Conservation (phyloP, 2,329 filamentous ascomycete species). For the Hypomyces rosellus region DNA sequence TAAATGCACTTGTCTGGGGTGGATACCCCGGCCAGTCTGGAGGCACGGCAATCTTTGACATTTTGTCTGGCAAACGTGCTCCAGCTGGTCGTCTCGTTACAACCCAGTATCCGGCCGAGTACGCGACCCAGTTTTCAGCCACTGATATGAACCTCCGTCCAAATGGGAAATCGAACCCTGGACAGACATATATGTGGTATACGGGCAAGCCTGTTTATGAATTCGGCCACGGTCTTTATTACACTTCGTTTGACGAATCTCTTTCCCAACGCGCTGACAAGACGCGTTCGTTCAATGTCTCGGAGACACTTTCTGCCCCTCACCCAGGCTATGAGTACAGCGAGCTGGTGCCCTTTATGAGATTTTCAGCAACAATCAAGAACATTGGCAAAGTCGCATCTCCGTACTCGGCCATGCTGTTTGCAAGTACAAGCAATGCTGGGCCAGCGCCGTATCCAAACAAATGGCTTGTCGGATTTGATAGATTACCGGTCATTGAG, state of each 20-base stretch:
- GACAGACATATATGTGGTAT: conserved; percentile 55
- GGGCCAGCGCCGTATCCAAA: conserved; percentile 45
- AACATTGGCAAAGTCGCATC: conserved; percentile 42
- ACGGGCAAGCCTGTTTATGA: conserved; percentile 36
- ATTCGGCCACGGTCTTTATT: conserved; percentile 52
- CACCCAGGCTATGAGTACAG: conserved; percentile 8
- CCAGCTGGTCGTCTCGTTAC: conserved; percentile 47
- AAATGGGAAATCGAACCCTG: conserved; percentile 34
- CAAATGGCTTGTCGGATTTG: conserved; percentile 47
- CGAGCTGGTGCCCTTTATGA: not conserved
- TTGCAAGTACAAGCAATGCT: conserved; percentile 35
- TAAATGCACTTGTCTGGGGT: conserved; percentile 48
- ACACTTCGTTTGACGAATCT: conserved; percentile 42
- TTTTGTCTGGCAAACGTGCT: conserved; percentile 42
- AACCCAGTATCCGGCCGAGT: conserved; percentile 48
- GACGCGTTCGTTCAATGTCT: conserved; percentile 1
- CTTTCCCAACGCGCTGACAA: not conserved
- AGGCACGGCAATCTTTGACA: conserved; percentile 45
- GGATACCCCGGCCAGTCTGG: conserved; percentile 55
- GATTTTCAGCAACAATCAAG: conserved; percentile 30
- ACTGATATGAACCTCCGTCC: conserved; percentile 50
- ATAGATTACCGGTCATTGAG: conserved; percentile 33
- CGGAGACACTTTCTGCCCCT: not conserved
- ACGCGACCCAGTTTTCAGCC: conserved; percentile 43
- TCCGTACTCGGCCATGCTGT: conserved; percentile 47